These are phyloP conservation scores for Verticillium tricorpus DNA, from an alignment of 2,329 filamentous ascomycete genomes.

Conservation along the genomic window DNA sequence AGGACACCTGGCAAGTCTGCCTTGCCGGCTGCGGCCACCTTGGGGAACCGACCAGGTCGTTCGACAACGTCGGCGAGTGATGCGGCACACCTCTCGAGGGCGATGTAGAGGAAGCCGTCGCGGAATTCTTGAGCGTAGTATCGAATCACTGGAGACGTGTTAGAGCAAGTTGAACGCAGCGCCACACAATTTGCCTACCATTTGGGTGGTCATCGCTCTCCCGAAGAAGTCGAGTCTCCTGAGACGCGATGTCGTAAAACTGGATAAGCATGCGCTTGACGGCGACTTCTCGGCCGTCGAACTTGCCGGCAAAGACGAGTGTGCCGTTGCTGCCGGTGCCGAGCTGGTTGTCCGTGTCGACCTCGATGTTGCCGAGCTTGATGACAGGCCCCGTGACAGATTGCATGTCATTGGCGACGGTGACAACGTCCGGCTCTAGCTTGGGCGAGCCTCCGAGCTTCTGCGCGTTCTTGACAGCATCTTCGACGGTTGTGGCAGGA, in stretches of 20 bases:
- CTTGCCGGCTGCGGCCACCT: conserved; percentile 68
- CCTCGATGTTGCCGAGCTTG: conserved; percentile 59
- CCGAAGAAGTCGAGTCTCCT: conserved; percentile 84
- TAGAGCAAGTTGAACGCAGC: conserved; percentile 13
- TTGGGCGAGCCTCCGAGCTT: conserved; percentile 48
- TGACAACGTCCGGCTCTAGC: conserved; percentile 59
- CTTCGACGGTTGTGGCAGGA: conserved; percentile 49
- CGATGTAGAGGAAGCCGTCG: conserved; percentile 91
- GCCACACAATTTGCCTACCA: conserved; percentile 34
- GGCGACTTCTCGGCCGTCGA: conserved; percentile 87
- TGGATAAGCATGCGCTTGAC: conserved; percentile 96
- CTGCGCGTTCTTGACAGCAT: conserved; percentile 55
- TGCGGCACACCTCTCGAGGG: conserved; percentile 87
- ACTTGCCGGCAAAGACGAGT: conserved; percentile 89
- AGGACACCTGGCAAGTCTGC: conserved; percentile 74
- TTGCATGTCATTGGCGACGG: conserved; percentile 51
- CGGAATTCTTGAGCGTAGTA: conserved; percentile 92
- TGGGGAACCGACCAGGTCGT: conserved; percentile 61
- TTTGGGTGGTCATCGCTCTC: conserved; percentile 96
- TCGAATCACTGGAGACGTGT: conserved; percentile 65
- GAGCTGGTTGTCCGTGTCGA: conserved; percentile 58
- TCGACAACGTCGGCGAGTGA: conserved; percentile 90
- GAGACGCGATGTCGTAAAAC: conserved; percentile 91
- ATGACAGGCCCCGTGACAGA: conserved; percentile 56
- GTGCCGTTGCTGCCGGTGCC: conserved; percentile 94